Conservation (phyloP, 805 yeast genomes). For the Nakazawaea siamensis region DNA sequence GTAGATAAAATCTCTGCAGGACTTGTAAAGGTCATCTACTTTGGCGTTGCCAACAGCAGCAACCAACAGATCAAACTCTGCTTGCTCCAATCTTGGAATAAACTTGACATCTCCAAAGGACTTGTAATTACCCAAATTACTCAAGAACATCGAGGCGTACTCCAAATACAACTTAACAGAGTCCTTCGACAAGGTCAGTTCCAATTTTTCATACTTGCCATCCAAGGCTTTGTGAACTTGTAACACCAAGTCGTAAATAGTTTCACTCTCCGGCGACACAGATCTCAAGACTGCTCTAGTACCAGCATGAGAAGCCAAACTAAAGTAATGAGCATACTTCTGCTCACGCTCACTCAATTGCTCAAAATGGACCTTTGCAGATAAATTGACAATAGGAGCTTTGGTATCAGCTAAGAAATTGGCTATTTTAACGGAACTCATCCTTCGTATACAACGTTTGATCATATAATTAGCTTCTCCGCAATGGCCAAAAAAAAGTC, state of each 20-base stretch:
- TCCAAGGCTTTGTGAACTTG: slow-evolving; percentile 42
- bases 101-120: slow-evolving; percentile 88
- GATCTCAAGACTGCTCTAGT: slow-evolving; percentile 72
- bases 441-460: no score
- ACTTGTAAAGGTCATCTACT: slow-evolving; percentile 27
- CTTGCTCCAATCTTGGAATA: slow-evolving; percentile 51
- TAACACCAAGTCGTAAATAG: slow-evolving; percentile 63
- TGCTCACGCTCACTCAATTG: slow-evolving; percentile 52
- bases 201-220: slow-evolving; percentile 36
- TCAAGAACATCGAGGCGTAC: slow-evolving; percentile 67
- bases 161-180: slow-evolving; percentile 46
- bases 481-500: no score
- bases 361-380: slow-evolving; percentile 64
- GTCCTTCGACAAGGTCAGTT: slow-evolving; percentile 22
- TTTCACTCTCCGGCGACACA: slow-evolving; percentile 76
- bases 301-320: slow-evolving; percentile 81
- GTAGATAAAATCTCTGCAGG: slow-evolving; percentile 43
- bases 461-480: no score
- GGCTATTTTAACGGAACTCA: no score
- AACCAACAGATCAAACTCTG: slow-evolving; percentile 42
- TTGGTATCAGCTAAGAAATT: slow-evolving; percentile 43
- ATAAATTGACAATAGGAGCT: slow-evolving; percentile 65
- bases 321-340: slow-evolving; percentile 74
- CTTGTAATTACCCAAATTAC: slow-evolving; percentile 73
- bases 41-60: slow-evolving; percentile 27